Evolutionary conservation across 495 filamentous ascomycete species (phyloP), one percentile per base, ranked within the genome.

Genomic region (Daldinia loculata): DNA sequence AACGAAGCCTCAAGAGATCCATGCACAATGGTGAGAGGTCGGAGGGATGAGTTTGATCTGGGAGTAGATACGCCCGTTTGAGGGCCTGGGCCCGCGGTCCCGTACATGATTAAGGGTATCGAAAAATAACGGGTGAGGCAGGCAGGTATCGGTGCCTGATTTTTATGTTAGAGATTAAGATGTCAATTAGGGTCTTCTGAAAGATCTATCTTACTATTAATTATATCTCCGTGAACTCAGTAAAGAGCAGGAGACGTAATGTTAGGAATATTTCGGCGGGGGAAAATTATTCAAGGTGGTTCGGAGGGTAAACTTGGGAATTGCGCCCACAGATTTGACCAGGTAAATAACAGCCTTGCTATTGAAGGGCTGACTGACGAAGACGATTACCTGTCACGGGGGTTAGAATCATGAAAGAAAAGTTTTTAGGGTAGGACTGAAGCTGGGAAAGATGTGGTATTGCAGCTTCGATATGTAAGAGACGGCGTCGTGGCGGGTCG

Each of bases 41-140:
- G 90, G 66, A 97, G 86, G 51, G 94, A 97, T 61, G 93, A 91
- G 60, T 88, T 89, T 32, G 93, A 96, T 76, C 94, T 90, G 72
- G 95, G 95, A 62, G 95, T 98, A 73, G 93, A 94, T 78, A 96
- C 92, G 76, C 95, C 95, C 83, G 95, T 99, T 79, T 95, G 93
- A 29, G 91, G 91, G 78, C 91, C 91, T 66, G 92, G 92, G 59
- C 83, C 84, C 71, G 90, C 90, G 74, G 91, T 90, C 77, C 92
- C 93, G 86, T 97, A 97, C 95, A 98, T 98, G 70, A 70, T 63
- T 69, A 71, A 41, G 66, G 66, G 68, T 64, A 70, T 64, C 71
- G 52, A 60, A 58, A 36, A 55, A 65, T 38, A 32, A 55, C 62
- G 52, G 34, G 14, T 24, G 56, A 58, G 59, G 39, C 30, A 41